Evolutionary conservation across 106 monocot genomes (phyloP).

Genomic region (Allium fistulosum): DNA sequence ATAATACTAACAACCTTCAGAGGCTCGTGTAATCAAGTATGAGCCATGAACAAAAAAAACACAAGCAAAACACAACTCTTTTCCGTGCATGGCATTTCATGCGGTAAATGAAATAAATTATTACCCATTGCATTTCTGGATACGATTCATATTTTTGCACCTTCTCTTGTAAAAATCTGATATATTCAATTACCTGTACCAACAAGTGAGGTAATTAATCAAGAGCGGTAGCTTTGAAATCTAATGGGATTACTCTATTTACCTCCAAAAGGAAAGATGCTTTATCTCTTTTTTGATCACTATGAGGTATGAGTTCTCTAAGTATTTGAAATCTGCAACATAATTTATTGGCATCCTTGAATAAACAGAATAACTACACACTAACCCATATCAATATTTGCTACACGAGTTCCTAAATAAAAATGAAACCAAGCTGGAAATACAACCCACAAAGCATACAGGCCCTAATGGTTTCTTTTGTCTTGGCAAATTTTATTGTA

Average conservation of each 20-base stretch:
- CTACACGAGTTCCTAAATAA: too few species aligned
- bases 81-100: background rate
- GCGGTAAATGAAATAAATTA: background rate
- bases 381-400: too few species aligned
- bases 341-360: background rate
- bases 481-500: too few species aligned
- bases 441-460: too few species aligned
- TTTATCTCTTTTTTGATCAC: slow-evolving; percentile 49
- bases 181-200: slow-evolving; percentile 46
- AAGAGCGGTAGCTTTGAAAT: background rate
- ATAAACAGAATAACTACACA: background rate
- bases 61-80: too few species aligned
- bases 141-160: slow-evolving; percentile 40
- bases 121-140: slow-evolving; percentile 20
- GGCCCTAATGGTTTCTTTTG: too few species aligned
- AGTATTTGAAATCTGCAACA: slow-evolving; percentile 37
- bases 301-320: slow-evolving; percentile 33
- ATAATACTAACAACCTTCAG: too few species aligned
- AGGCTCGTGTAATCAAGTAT: too few species aligned
- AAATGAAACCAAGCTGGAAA: too few species aligned
- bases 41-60: too few species aligned
- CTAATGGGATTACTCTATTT: background rate
- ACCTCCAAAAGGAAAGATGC: slow-evolving; percentile 45
- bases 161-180: slow-evolving; percentile 46
- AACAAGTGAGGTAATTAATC: background rate